phyloP scores from a whole-genome alignment of 305 asterid species.

The Ilex paraguariensis region DNA sequence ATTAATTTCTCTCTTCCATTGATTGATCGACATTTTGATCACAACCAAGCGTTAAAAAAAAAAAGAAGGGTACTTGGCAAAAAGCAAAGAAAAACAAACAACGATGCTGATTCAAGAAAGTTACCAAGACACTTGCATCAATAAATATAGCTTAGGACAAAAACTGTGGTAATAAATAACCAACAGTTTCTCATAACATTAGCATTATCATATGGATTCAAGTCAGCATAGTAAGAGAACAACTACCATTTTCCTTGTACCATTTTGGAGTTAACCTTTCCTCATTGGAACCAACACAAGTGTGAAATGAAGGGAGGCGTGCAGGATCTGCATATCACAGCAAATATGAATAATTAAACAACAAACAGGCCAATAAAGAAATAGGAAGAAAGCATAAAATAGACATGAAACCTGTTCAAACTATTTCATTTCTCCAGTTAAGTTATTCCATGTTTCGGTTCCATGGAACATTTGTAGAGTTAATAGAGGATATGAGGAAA shows the following conservation, averaged over 20 bases:
- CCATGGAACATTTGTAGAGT: background rate
- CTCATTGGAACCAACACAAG: constrained; percentile 75
- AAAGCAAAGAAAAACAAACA: background rate
- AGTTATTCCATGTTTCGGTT: background rate
- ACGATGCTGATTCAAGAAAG: no score
- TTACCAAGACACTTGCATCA: no score
- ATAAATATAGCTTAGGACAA: no score
- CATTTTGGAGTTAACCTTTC: constrained; percentile 67
- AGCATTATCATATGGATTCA: background rate
- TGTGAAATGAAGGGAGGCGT: constrained; percentile 74
- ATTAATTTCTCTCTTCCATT: background rate
- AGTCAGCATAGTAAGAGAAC: constrained; percentile 9
- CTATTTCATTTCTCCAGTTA: background rate
- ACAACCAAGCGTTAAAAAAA: no score
- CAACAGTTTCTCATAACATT: no score
- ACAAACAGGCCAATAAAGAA: background rate
- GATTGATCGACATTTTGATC: background rate
- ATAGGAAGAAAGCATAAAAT: background rate
- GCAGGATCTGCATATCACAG: constrained; percentile 54
- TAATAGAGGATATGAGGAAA: background rate
- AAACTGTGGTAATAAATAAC: no score
- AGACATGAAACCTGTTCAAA: background rate
- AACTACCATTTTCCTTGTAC: constrained; percentile 75
- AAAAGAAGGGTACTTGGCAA: no score
- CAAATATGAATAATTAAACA: constrained; percentile 12